Base-by-base conservation (phyloP, 441 rosid genomes). In the Syzygium syzygioides region DNA sequence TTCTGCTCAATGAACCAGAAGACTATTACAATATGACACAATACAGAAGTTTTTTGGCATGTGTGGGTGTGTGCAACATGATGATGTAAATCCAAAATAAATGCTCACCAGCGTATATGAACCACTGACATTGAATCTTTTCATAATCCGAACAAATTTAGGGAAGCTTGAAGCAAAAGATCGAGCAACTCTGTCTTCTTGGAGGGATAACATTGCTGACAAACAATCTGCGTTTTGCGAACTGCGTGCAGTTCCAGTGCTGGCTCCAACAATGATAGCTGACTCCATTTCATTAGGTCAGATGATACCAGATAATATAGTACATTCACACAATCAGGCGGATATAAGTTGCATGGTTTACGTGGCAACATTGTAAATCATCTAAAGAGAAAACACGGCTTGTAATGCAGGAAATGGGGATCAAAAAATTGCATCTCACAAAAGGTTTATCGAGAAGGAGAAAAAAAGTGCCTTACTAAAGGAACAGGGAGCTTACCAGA, bases 101-200 rank as follows among this genome's bases (percentile, higher is more conserved):
- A 59, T 90, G 87, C 94, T 91, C 80, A 94, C 94, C 91, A 94
- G 89, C 54, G 96, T 95, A 89, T 91, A 94, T 32, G 95, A 95
- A 86, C 95, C 96, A 89, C 95, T 92, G 90, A 92, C 57, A 84
- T 94, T 95, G 93, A 95, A 94, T 91, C 93, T 92, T 89, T 88
- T 94, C 96, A 94, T 95, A 88, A 93, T 92, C 87, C 94, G 90
- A 85, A 93, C 95, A 92, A 95, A 95, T 87, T 87, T 91, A 60
- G 96, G 96, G 87, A 91, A 93, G 86, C 76, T 86, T 23, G 95
- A 94, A 79, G 90, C 87, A 90, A 95, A 93, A 84, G 95, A 92
- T 62, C 88, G 90, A 86, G 96, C 92, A 45, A 93, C 94, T 89
- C 91, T 92, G 64, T 92, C 91, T 91, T 95, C 96, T 86, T 92